Evolutionary conservation across 78 protist genomes (phyloP).

Genomic region (Chrysochromulina parva): DNA sequence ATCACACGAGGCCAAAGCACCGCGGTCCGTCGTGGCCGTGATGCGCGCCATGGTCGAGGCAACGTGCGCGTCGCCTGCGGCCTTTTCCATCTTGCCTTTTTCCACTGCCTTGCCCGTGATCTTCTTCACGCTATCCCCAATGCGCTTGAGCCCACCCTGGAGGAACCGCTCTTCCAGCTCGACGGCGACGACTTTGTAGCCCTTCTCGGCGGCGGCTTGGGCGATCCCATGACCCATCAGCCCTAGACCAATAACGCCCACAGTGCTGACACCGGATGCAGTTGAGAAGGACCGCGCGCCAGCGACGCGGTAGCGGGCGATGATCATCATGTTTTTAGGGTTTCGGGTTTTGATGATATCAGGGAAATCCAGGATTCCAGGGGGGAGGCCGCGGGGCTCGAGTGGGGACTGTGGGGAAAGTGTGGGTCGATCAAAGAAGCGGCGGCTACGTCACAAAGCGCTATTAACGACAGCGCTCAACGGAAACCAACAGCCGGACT

Average conservation of each 20-base stretch:
- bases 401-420: too few relatives aligned
- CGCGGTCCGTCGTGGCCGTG: neutral
- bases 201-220: slow-evolving; percentile 23
- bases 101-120: neutral
- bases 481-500: too few relatives aligned
- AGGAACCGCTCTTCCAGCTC: neutral
- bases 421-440: too few relatives aligned
- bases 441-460: too few relatives aligned
- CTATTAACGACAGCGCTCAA: too few relatives aligned
- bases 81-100: neutral
- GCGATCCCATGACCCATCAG: slow-evolving; percentile 55
- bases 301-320: too few relatives aligned
- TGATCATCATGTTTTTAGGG: too few relatives aligned
- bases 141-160: neutral
- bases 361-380: too few relatives aligned
- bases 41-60: neutral
- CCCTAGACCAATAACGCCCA: slow-evolving; percentile 39
- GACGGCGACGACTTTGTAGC: neutral
- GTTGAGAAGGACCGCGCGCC: too few relatives aligned
- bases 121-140: slow-evolving; percentile 2
- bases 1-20: neutral
- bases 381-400: too few relatives aligned
- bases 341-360: too few relatives aligned
- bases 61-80: neutral
- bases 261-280: neutral